phyloP scores from a whole-genome alignment of 129 eudicot species.

The Flaveria brownii region DNA sequence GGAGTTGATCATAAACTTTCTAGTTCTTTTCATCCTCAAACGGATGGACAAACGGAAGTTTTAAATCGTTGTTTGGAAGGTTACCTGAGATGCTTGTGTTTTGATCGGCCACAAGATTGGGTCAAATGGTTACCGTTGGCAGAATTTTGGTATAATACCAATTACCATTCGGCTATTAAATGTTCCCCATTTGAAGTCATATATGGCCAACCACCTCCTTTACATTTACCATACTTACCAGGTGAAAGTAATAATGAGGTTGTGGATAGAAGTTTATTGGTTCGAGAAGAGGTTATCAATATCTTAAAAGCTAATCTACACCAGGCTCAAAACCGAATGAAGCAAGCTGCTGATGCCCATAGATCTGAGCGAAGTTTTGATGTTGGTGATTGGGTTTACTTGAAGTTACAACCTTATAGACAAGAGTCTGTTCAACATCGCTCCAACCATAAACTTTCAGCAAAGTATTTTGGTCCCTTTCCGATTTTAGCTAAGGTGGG shows the following conservation, averaged over 20 bases:
- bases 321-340: background rate
- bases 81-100: background rate
- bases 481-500: no score
- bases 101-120: background rate
- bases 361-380: background rate
- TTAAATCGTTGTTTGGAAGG: background rate
- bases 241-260: background rate
- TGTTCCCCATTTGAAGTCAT: background rate
- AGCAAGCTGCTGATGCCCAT: background rate
- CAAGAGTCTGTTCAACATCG: background rate
- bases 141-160: no score
- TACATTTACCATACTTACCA: background rate
- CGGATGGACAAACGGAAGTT: background rate
- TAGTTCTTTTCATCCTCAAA: background rate
- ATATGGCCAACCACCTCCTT: background rate
- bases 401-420: background rate
- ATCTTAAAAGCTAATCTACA: background rate
- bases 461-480: no score
- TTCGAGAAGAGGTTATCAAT: background rate
- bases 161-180: no score
- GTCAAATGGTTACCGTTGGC: background rate
- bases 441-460: no score
- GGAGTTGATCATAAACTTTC: background rate
- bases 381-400: background rate
- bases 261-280: background rate